Base-by-base conservation (phyloP, 1,284 basidiomycete genomes). In the Boletus coffeatus region DNA sequence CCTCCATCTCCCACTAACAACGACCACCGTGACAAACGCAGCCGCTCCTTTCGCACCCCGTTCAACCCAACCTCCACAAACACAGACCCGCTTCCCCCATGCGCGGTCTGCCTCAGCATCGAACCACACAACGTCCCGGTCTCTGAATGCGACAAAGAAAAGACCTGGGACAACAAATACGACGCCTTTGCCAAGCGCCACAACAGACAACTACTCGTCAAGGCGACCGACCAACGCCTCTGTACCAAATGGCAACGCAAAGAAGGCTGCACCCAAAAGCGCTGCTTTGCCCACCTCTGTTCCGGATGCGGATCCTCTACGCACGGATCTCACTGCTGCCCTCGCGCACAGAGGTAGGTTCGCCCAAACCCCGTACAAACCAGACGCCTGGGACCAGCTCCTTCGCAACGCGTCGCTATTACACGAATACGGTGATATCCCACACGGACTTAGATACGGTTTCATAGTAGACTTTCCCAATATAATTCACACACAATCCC, bases 241-340 rank as follows among this genome's bases (percentile, higher is more conserved):
- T 66, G 64, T 29, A 48, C 59, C 10, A 21, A 18, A 2, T 66
- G 59, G 64, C 64, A 66, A 46, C 4, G 34, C 1, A 7, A 9
- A 0, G 25, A 50, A 4, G 48, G 64, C 0, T 66, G 65, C 48
- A n/a, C 29, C 2, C 11, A 48, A 1, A 11, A 10, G 14, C 32
- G 32, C 32, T 32, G 32, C 32, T 32, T 32, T 32, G 21, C 5
- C 21, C 70, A 70, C 59, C 8, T 67, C 3, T 75, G 73, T 53
- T 71, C 70, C 1, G 71, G 72, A 0, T 76, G 72, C 34, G 60
- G 66, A 0, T 41, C 62, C 0, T 2, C 29, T 5, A 16, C 32
- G 9, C 74, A 75, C 50, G 70, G 71, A 32, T 69, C 69, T 62
- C 67, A 69, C 18, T n/a, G 13, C 11, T 76, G 72, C 61, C 69